Percentiles rank a stretch among this genome's conserved stretches.
These are phyloP conservation scores for Ochromonas danica DNA, from an alignment of 108 stramenopile genomes.

Conservation along the genomic window DNA sequence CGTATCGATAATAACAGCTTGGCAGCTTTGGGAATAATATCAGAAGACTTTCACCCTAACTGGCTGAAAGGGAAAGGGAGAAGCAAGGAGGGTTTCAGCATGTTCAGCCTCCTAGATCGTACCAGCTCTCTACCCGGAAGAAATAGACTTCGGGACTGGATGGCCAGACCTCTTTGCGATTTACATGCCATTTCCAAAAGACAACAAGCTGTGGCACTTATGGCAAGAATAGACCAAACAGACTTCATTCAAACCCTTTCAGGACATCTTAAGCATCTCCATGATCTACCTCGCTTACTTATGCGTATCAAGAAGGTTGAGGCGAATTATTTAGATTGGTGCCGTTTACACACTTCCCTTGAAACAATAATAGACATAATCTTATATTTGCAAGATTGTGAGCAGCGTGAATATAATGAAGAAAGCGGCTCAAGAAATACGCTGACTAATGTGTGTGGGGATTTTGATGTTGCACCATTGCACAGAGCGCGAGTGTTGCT, in stretches of 20 bases:
- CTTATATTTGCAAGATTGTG: too few species aligned
- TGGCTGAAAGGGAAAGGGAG: conserved; percentile 42
- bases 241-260: conserved; percentile 56
- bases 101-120: conserved; percentile 81
- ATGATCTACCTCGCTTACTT: conserved; percentile 72
- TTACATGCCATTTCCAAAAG: conserved; percentile 57
- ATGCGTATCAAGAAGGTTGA: conserved; percentile 71
- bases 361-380: conserved; percentile 65
- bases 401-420: too few species aligned
- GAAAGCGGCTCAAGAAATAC: too few species aligned
- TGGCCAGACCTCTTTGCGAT: conserved; percentile 73
- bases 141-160: conserved; percentile 77
- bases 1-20: neutral
- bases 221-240: conserved; percentile 56
- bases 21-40: conserved; percentile 28
- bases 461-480: conserved; percentile 61
- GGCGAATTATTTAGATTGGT: conserved; percentile 65
- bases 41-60: conserved; percentile 31
- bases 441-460: conserved; percentile 43
- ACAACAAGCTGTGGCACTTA: conserved; percentile 54
- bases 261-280: conserved; percentile 60
- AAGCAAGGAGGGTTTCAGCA: conserved; percentile 84
- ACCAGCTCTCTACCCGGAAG: conserved; percentile 74
- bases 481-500: conserved; percentile 63
- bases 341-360: conserved; percentile 50